Evolutionary conservation across 1,284 basidiomycete genomes (phyloP).

Genomic region (Pyrrhoderma noxium): DNA sequence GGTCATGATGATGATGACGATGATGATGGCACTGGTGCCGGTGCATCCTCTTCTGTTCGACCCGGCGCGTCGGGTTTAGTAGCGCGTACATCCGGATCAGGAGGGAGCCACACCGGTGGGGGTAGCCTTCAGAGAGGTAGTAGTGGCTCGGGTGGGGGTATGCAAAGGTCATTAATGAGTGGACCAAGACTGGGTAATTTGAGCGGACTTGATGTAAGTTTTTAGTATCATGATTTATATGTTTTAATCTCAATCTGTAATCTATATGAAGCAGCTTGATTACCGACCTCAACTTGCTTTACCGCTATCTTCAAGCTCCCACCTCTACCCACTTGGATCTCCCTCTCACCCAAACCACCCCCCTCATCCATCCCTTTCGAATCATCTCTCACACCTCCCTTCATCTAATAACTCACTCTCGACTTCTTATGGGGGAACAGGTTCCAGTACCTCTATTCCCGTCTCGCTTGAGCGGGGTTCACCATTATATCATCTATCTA

Average conservation of each 20-base stretch:
- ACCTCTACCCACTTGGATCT: neutral
- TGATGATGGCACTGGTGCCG: slow-evolving; percentile 15
- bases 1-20: slow-evolving; percentile 24
- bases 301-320: neutral
- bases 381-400: neutral
- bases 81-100: neutral
- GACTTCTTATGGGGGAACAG: neutral
- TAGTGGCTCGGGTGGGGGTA: neutral
- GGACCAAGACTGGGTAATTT: neutral
- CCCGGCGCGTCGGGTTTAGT: neutral
- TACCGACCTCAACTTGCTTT: slow-evolving; percentile 1
- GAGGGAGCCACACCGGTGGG: slow-evolving; percentile 2
- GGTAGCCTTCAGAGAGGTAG: slow-evolving; percentile 1
- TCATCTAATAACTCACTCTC: slow-evolving; percentile 3
- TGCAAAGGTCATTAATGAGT: neutral
- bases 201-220: neutral
- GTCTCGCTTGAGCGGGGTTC: slow-evolving; percentile 13
- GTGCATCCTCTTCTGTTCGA: neutral
- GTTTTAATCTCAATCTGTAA: slow-evolving; percentile 7
- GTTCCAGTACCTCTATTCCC: slow-evolving; percentile 7
- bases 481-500: neutral
- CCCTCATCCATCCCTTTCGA: slow-evolving; percentile 1
- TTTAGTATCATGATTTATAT: neutral
- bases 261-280: neutral
- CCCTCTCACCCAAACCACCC: slow-evolving; percentile 3